A percentile compares a stretch with the other conserved stretches of the same genome.
phyloP scores from a whole-genome alignment of 2,329 filamentous ascomycete species.

The Drechslera avenae region DNA sequence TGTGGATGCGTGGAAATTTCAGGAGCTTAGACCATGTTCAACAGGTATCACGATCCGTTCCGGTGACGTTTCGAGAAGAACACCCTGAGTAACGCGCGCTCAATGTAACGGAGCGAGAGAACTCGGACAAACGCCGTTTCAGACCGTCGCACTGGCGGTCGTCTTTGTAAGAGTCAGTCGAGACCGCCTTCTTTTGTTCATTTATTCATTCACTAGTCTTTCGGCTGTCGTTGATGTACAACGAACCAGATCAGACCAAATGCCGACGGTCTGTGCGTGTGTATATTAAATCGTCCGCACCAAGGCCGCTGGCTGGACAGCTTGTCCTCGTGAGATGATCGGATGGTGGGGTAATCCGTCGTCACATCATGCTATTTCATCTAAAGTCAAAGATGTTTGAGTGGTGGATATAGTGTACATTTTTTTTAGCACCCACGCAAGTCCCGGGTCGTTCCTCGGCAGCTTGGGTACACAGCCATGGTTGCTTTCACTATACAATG shows the following conservation, averaged over 20 bases:
- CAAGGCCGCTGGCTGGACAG: neutral
- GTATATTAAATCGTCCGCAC: slow-evolving; percentile 3
- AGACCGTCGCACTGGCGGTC: slow-evolving; percentile 10
- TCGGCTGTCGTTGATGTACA: neutral
- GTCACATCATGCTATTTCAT: neutral
- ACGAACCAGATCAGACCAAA: slow-evolving; percentile 16
- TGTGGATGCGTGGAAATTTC: slow-evolving; percentile 16
- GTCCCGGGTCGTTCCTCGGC: neutral
- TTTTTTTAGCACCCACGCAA: too few species aligned
- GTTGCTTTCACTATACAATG: too few species aligned
- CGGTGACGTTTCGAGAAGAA: slow-evolving; percentile 18
- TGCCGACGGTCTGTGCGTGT: slow-evolving; percentile 17
- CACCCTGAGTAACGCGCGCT: slow-evolving; percentile 1
- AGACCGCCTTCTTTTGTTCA: slow-evolving; percentile 13
- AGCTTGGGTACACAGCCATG: too few species aligned
- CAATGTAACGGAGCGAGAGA: neutral
- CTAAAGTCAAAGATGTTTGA: neutral
- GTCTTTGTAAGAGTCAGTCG: slow-evolving; percentile 3
- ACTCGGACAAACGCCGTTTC: slow-evolving; percentile 17
- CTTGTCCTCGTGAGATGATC: neutral
- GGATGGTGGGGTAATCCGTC: neutral
- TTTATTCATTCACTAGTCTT: slow-evolving; percentile 12
- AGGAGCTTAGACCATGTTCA: slow-evolving; percentile 18
- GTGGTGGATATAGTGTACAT: neutral
- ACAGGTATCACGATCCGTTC: slow-evolving; percentile 16